Conservation (phyloP, 768 basidiomycete genomes). For the Coprinopsis marcescibilis region DNA sequence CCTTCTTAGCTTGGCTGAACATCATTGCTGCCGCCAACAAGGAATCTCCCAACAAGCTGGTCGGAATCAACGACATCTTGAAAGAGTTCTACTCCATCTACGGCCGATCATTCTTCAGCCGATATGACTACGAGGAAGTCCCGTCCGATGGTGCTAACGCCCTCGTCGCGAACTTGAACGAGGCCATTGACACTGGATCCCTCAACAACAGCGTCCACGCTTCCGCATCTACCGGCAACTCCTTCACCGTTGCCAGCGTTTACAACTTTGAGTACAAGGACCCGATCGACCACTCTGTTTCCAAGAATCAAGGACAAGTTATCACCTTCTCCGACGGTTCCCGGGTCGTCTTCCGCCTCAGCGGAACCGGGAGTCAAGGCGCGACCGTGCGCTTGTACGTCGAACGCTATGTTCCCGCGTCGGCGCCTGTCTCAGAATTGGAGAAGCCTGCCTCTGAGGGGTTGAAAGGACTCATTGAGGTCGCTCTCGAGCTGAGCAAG, state of each 20-base stretch:
- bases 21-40: slow-evolving; percentile 89
- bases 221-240: slow-evolving; percentile 56
- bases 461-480: slow-evolving; percentile 91
- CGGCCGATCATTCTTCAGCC: slow-evolving; percentile 97
- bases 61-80: slow-evolving; percentile 90
- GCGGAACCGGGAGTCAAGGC: slow-evolving; percentile 93
- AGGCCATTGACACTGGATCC: slow-evolving; percentile 57
- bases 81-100: slow-evolving; percentile 85
- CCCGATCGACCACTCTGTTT: slow-evolving; percentile 93
- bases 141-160: slow-evolving; percentile 85
- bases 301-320: slow-evolving; percentile 94
- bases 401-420: slow-evolving; percentile 79
- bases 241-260: slow-evolving; percentile 71
- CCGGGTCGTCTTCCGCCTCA: slow-evolving; percentile 91
- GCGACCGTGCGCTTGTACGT: slow-evolving; percentile 96
- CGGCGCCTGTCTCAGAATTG: slow-evolving; percentile 64
- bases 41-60: slow-evolving; percentile 63
- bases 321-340: slow-evolving; percentile 89
- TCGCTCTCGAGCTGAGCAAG: slow-evolving; percentile 80
- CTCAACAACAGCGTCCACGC: slow-evolving; percentile 65
- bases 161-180: slow-evolving; percentile 74
- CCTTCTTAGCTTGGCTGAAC: slow-evolving; percentile 82
- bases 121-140: slow-evolving; percentile 99
- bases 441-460: slow-evolving; percentile 80
- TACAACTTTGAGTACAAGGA: slow-evolving; percentile 96